Percentiles rank a stretch among this genome's conserved stretches.
Conservation (phyloP, 371 early-diverging fungal species). For the Mortierella polycephala region DNA sequence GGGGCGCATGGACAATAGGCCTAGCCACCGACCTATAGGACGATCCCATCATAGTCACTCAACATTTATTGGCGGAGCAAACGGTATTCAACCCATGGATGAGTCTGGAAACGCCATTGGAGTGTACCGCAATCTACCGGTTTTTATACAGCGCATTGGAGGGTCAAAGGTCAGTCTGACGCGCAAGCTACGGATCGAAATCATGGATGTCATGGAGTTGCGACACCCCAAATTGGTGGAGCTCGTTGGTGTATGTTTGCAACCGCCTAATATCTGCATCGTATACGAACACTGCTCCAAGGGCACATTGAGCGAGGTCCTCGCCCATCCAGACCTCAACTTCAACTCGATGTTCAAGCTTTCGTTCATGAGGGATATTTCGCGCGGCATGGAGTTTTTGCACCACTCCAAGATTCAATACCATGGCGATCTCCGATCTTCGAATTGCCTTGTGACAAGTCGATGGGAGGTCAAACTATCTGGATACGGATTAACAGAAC, state of each 20-base stretch:
- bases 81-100: slow-evolving; percentile 30
- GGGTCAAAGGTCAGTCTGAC: slow-evolving; percentile 29
- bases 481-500: slow-evolving; percentile 54
- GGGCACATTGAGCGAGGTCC: slow-evolving; percentile 55
- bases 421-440: slow-evolving; percentile 58
- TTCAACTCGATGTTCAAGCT: slow-evolving; percentile 61
- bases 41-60: slow-evolving; percentile 25
- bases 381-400: slow-evolving; percentile 57
- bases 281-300: slow-evolving; percentile 56
- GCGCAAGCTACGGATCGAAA: slow-evolving; percentile 18
- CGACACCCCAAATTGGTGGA: slow-evolving; percentile 57
- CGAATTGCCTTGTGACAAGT: slow-evolving; percentile 58
- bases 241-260: slow-evolving; percentile 54
- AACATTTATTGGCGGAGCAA: slow-evolving; percentile 18
- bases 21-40: slow-evolving; percentile 11
- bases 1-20: neutral
- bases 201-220: slow-evolving; percentile 36
- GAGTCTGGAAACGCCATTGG: slow-evolving; percentile 31
- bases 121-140: slow-evolving; percentile 32
- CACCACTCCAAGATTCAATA: slow-evolving; percentile 56
- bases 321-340: slow-evolving; percentile 57
- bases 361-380: slow-evolving; percentile 57
- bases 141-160: slow-evolving; percentile 35
- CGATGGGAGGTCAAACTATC: slow-evolving; percentile 61
- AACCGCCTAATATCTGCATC: slow-evolving; percentile 49